Evolutionary conservation across 2,329 filamentous ascomycete genomes (phyloP), one percentile per base, ranked within the genome.

Genomic region (Apiospora phragmitis): DNA sequence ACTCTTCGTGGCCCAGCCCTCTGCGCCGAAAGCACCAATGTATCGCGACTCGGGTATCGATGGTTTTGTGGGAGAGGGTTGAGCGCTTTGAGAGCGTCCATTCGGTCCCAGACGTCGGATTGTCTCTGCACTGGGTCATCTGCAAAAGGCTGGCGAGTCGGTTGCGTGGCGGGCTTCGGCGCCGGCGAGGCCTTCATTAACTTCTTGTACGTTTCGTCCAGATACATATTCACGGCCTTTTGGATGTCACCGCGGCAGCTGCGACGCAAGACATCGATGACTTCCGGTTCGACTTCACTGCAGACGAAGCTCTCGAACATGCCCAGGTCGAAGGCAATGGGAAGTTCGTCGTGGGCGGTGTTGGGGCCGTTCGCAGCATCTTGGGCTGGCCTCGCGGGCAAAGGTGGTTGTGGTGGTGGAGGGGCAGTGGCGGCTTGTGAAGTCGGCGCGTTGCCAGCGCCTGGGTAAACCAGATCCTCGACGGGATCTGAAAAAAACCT

Each of bases 1-100:
- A 79, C 94, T 98, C 76, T 91, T 90, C 4, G 95, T 98, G 7
- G 94, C 91, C 96, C 96, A 99, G 5, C 92, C 96, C 69, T 92
- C 94, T 5, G 93, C 94, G 11, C 96, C 96, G 81, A 98, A 96
- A 0, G 94, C 94, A 24, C 96, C 96, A 72, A 98, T 89, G 76
- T 98, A 99, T 77, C 96, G 83, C 43, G 77, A 80, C 3, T 79
- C 76, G 0, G 85, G 83, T 69, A 83, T 81, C 18, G 47, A 26
- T 69, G n/a, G 43, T 47, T 59, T 29, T n/a, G 66, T 7, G 29
- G 7, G 29, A 26, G 49, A 32, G 14, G 24, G 29, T 35, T 29
- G 45, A 21, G 16, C 43, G 21, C 43, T 2, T 21, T 1, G 7
- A n/a, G 2, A 45, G 21, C 16, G 7, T n/a, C 6, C 8, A 45